Conservation (phyloP, 2,329 filamentous ascomycete genomes). For the Exophiala calicioides region DNA sequence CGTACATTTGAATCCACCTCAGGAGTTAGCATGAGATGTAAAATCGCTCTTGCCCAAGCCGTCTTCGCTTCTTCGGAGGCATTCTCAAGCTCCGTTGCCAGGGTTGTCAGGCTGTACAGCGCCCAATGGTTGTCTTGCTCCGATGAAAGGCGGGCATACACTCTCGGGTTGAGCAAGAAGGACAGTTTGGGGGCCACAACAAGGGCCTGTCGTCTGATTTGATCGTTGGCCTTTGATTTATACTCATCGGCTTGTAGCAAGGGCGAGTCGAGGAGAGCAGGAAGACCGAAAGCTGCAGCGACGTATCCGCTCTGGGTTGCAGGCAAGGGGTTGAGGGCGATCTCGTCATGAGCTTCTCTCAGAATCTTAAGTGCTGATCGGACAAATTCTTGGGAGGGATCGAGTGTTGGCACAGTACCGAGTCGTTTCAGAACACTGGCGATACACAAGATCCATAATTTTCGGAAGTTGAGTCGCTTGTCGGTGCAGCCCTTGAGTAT, state of each 20-base stretch:
- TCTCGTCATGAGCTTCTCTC: conserved; percentile 72
- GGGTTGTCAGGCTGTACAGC: conserved; percentile 65
- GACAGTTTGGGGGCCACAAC: conserved; percentile 78
- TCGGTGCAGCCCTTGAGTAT: conserved; percentile 81
- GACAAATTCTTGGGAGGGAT: conserved; percentile 45
- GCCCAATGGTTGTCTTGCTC: conserved; percentile 81
- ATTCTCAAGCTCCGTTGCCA: conserved; percentile 58
- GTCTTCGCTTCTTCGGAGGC: conserved; percentile 55
- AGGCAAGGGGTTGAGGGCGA: conserved; percentile 72
- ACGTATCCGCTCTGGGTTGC: conserved; percentile 82
- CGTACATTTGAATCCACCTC: conserved; percentile 63
- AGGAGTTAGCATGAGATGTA: conserved; percentile 72
- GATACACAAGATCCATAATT: conserved; percentile 69
- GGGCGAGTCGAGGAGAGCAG: conserved; percentile 35
- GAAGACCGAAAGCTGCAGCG: conserved; percentile 67
- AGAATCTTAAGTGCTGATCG: conserved; percentile 54
- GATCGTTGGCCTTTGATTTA: conserved; percentile 16
- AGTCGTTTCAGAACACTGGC: conserved; percentile 25
- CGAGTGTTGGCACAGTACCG: conserved; percentile 44
- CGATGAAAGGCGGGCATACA: conserved; percentile 75
- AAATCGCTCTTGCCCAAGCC: conserved; percentile 80
- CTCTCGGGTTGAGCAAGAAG: conserved; percentile 78
- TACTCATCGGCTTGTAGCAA: conserved; percentile 41
- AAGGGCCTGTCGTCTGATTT: conserved; percentile 40
- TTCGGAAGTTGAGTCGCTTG: conserved; percentile 76